phyloP scores from a whole-genome alignment of 768 basidiomycete species.

The Lenzites betulinus region DNA sequence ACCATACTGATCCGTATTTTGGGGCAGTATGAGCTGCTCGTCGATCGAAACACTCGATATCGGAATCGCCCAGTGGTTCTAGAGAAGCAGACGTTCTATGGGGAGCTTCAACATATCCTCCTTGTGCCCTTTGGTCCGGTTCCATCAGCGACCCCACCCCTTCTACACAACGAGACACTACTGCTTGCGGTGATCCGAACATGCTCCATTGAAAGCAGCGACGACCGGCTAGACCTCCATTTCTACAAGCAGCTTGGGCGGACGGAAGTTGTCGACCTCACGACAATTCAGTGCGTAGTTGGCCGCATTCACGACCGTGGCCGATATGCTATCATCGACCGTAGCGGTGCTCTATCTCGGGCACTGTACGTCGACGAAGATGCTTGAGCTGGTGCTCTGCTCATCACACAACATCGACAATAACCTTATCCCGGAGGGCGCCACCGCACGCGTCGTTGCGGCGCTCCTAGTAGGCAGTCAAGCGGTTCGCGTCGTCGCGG shows the following conservation, averaged over 20 bases:
- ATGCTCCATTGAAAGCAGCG: constrained; percentile 10
- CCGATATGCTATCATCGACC: constrained; percentile 29
- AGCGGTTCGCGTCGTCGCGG: no score
- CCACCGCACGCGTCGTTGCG: no score
- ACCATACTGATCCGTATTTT: not conserved
- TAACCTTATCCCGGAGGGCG: no score
- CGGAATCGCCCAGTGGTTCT: constrained; percentile 26
- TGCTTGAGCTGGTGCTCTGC: no score
- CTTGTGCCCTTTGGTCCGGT: constrained; percentile 40
- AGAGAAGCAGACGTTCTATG: constrained; percentile 26
- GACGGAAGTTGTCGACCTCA: constrained; percentile 28
- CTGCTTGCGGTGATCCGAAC: constrained; percentile 31
- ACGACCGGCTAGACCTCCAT: constrained; percentile 20
- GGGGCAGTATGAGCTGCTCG: constrained; percentile 24
- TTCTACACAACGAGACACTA: not conserved
- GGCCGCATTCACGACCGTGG: constrained; percentile 23
- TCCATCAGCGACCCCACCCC: constrained; percentile 38
- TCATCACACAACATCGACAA: no score
- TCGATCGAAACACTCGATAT: constrained; percentile 38
- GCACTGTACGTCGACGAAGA: no score
- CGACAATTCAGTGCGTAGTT: constrained; percentile 29
- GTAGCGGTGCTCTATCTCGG: constrained; percentile 14
- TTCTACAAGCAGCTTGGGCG: constrained; percentile 16
- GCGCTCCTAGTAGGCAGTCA: no score
- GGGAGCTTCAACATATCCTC: constrained; percentile 45